Conservation (phyloP, 208 protist species). For the Crithidia fasciculata region DNA sequence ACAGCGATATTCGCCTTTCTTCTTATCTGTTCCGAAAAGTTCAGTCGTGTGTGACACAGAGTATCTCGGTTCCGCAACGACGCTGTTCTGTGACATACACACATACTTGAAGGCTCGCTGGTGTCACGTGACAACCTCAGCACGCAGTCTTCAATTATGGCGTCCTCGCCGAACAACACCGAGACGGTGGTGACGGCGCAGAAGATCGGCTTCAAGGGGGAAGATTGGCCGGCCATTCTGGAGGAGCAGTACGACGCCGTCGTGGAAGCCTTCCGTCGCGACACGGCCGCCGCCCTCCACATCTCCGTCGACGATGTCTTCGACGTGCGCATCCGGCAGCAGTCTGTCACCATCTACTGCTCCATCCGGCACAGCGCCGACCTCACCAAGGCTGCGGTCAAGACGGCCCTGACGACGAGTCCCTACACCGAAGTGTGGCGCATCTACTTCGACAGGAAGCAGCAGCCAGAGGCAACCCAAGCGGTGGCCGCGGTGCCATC, state of each 20-base stretch:
- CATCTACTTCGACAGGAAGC: constrained; percentile 37
- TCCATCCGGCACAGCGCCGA: constrained; percentile 40
- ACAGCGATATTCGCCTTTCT: too few species aligned
- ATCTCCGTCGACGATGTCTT: constrained; percentile 41
- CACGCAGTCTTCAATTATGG: not conserved
- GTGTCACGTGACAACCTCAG: too few species aligned
- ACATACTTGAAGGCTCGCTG: too few species aligned
- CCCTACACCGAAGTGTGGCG: constrained; percentile 38
- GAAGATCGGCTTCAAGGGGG: constrained; percentile 56
- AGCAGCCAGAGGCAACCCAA: not conserved
- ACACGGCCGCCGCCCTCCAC: constrained; percentile 33
- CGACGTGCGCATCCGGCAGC: constrained; percentile 28
- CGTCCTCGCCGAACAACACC: not conserved
- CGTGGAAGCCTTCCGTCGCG: constrained; percentile 29
- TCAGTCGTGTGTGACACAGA: too few species aligned
- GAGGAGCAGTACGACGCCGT: constrained; percentile 33
- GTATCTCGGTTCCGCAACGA: too few species aligned
- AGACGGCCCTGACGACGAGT: constrained; percentile 23
- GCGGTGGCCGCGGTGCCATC: not conserved
- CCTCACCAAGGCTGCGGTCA: constrained; percentile 28
- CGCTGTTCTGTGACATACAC: too few species aligned
- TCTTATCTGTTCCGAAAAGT: too few species aligned
- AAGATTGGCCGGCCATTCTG: constrained; percentile 44
- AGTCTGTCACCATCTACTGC: constrained; percentile 43
- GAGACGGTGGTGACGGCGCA: constrained; percentile 40